Evolutionary conservation across 192 early-diverging fungal species (phyloP), one percentile per base, ranked within the genome.

Genomic region (Cladochytrium replicatum): DNA sequence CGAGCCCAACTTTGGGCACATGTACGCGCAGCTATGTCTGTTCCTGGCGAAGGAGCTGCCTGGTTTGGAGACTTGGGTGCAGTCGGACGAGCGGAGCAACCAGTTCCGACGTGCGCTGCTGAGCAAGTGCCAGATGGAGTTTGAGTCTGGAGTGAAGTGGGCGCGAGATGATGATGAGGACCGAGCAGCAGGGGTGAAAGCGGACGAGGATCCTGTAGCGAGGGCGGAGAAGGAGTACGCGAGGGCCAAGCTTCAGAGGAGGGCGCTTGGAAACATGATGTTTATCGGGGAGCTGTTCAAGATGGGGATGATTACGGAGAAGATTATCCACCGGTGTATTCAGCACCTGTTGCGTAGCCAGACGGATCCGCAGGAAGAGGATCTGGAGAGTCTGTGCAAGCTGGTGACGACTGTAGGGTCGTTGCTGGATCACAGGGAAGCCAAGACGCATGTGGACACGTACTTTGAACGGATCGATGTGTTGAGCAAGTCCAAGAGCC

Each of bases 201-300:
- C 86, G 2, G 49, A 47, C 3, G 77, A 79, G 53, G 77, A 79
- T 39, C 74, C 72, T 54, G 54, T 50, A 22, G 62, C 67, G 21
- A 58, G 77, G 40, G 77, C 77, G 27, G 67, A 75, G 28, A 75
- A 77, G 34, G 81, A 77, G 22, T 91, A 90, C 64, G 69, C 83
- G 48, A 75, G 88, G 2, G 74, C 63, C 46, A 97, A 93, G 77
- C 78, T 88, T 41, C 97, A 99, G 82, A 85, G 93, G 48, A 84
- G 86, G 22, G 88, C 87, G 22, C 83, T 99, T 41, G 93, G 93
- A 48, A 80, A 97, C 61, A 84, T 93, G 11, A 66, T 75, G 34
- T 95, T 97, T 58, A 91, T 99, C 50, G 91, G 96, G 52, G 90
- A 97, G 65, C 77, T 99, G 38, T 99, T 89, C 81, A 84, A 88